Evolutionary conservation across 2,329 filamentous ascomycete genomes (phyloP), one percentile per base, ranked within the genome.

Genomic region (Trichoderma brevicompactum): DNA sequence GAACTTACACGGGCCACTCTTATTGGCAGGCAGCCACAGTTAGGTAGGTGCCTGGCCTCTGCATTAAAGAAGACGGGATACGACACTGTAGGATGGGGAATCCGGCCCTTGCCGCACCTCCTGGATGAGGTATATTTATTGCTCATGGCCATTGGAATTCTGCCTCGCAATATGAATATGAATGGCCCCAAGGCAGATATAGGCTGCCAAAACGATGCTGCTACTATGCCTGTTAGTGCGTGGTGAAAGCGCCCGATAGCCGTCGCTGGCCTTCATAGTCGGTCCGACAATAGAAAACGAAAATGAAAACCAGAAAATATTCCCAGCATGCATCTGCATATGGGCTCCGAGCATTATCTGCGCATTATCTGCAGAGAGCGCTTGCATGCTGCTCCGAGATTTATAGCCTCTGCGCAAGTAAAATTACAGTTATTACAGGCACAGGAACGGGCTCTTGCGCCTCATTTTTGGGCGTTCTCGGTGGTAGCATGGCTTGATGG

Each of bases 391-490:
- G 9, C 34, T 40, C 17, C 5, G 32, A 12, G 23, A 48, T 48
- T 8, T 17, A 17, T 10, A n/a, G 19, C 13, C 38, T 48, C 43
- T 62, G 48, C 5, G 40, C 59, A 43, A 50, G 36, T 50, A 7
- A 44, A 52, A 34, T 62, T 62, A 62, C 48, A 53, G 59, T 62
- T 62, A 62, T 62, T 62, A 62, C 46, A 53, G 58, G 58, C 34
- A 50, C 58, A 61, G 58, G 46, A 50, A 61, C 58, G 13, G 40
- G 38, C 23, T 12, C 13, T 13, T 28, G 23, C 23, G 23, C 23
- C 23, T 28, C 23, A 5, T 28, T 28, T 28, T 28, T 28, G 23
- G 23, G 23, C 23, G 23, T 28, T 3, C 5, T 28, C 23, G 23
- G 23, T 28, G 23, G 23, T 28, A 5, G 23, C 23, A 28, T 28